These are phyloP conservation scores for Pilaira anomala DNA, from an alignment of 192 early-diverging fungal species.

Conservation along the genomic window DNA sequence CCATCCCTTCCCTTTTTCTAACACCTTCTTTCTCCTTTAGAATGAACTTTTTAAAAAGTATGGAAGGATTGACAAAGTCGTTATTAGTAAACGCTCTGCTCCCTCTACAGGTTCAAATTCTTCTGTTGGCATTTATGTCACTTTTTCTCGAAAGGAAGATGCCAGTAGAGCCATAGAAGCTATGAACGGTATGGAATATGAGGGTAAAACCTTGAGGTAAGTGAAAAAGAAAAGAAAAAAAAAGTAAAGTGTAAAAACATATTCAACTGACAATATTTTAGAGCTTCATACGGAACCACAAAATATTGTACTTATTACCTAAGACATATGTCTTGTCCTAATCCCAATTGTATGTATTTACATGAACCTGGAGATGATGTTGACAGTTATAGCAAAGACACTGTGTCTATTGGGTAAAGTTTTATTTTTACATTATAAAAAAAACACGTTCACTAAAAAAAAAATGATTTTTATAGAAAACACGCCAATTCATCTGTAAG, in stretches of 20 bases:
- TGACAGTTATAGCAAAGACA: slow-evolving; percentile 89
- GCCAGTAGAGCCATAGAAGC: slow-evolving; percentile 90
- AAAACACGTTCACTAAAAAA: neutral
- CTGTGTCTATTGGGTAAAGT: slow-evolving; percentile 14
- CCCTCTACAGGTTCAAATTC: slow-evolving; percentile 34
- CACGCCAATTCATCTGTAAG: slow-evolving; percentile 1
- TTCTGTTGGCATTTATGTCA: slow-evolving; percentile 87
- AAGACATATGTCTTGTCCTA: slow-evolving; percentile 87
- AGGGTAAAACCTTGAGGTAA: slow-evolving; percentile 81
- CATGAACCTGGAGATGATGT: slow-evolving; percentile 93
- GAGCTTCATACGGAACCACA: slow-evolving; percentile 95
- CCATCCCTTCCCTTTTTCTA: too few species aligned
- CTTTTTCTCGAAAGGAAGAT: slow-evolving; percentile 88
- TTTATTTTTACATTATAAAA: neutral
- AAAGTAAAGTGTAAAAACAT: neutral
- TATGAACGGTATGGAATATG: slow-evolving; percentile 86
- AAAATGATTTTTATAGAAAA: slow-evolving; percentile 3
- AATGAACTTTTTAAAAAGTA: slow-evolving; percentile 98
- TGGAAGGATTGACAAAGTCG: slow-evolving; percentile 93
- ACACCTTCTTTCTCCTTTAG: slow-evolving; percentile 1
- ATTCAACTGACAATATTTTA: slow-evolving; percentile 20
- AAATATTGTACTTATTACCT: slow-evolving; percentile 98
- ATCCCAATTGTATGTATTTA: slow-evolving; percentile 91
- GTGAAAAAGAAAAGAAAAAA: neutral
- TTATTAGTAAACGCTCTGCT: slow-evolving; percentile 77